Evolutionary conservation across 257 asterid genomes (phyloP).

Genomic region (Solanum ossicruentum): DNA sequence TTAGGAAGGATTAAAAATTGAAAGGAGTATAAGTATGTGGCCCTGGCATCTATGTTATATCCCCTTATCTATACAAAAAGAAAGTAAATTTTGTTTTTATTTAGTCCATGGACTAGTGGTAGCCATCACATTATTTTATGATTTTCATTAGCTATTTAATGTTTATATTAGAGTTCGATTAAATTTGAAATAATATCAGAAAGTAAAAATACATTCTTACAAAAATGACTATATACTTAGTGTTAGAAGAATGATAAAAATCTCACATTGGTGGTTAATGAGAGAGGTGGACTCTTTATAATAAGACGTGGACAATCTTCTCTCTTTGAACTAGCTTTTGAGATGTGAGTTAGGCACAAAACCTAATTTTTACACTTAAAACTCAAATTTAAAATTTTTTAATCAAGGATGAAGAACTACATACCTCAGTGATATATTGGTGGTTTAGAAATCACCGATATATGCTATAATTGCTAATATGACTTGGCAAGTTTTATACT

Average conservation of each 20-base stretch:
- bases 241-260: no score
- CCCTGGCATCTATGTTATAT: background rate
- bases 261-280: no score
- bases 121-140: background rate
- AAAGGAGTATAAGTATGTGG: background rate
- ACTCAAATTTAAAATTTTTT: background rate
- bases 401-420: background rate
- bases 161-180: background rate
- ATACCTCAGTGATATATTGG: background rate
- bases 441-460: background rate
- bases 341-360: no score
- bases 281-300: no score
- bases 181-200: fast-evolving
- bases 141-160: background rate
- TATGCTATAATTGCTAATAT: background rate
- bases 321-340: no score
- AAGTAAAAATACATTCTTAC: fast-evolving
- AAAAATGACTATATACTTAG: no score
- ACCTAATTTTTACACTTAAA: no score
- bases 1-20: background rate
- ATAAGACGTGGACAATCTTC: no score
- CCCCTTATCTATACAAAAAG: background rate
- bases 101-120: background rate
- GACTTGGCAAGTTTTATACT: background rate
- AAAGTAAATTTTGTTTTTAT: background rate